Conservation (phyloP, 78 protist genomes). For the Fonticula alba region DNA sequence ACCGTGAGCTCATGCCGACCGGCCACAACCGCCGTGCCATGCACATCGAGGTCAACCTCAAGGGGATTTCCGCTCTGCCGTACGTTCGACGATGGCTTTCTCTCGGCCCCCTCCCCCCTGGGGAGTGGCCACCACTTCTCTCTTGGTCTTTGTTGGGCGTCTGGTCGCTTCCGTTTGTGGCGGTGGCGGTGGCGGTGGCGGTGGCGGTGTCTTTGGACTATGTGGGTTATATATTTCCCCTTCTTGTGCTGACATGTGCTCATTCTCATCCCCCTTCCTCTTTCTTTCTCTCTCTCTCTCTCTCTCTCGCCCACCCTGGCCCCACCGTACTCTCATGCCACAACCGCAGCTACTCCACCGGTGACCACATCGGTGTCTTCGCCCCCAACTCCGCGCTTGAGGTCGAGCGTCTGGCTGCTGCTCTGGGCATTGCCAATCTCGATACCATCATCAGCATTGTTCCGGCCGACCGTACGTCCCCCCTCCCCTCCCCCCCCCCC, state of each 20-base stretch:
- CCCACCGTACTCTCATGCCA: neutral
- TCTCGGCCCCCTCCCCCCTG: no score
- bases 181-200: no score
- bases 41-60: slow-evolving; percentile 21
- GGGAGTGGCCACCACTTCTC: no score
- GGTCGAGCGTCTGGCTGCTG: slow-evolving; percentile 27
- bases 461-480: no score
- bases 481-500: no score
- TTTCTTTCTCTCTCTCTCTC: neutral
- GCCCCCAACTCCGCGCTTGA: slow-evolving; percentile 33
- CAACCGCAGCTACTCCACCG: slow-evolving; percentile 27
- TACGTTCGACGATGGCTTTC: neutral
- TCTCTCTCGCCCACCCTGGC: neutral
- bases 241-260: neutral
- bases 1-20: slow-evolving; percentile 33
- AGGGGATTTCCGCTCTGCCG: neutral
- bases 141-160: no score
- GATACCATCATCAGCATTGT: no score
- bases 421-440: no score
- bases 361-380: slow-evolving; percentile 61
- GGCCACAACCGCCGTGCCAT: neutral
- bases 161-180: no score
- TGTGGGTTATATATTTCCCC: neutral
- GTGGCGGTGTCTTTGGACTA: no score
- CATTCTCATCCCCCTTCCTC: no score